Base-by-base conservation (phyloP, 805 yeast genomes). In the Helenozyma baotianmanensis region DNA sequence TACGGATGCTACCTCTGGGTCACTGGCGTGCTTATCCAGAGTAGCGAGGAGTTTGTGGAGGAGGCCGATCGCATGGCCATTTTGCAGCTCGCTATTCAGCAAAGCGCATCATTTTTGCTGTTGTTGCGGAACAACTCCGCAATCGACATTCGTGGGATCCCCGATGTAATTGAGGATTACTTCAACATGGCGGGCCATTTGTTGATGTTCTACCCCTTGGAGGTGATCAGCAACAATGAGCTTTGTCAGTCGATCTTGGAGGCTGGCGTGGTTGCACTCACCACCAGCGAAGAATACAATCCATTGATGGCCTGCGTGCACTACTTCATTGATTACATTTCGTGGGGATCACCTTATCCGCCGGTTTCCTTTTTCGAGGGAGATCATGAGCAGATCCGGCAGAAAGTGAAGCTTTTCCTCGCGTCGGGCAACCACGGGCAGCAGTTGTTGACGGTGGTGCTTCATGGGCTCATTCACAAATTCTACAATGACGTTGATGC, bases 1-100 rank as follows among this genome's bases (percentile, higher is more conserved):
- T 75, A 64, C 49, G 97, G 96, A 4, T 85, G 95, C 54, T 88
- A 82, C 52, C 61, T 89, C 35, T 89, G 95, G 92, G 90, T 85
- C 10, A 80, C 95, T 2, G 97, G 96, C 7, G 70, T 82, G 8
- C 63, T 88, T 17, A 76, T 84, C 32, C 76, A 84, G 36, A 40
- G 47, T 22, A 37, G 42, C 12, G 45, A 36, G 14, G 90, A 85
- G 39, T 89, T 70, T 56, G 77, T 80, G 19, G 81, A 78, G 43
- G 77, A 71, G 28, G 69, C 64, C 3, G 60, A 78, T 14, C 75
- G 74, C 42, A 69, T 68, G 18, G 73, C 84, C 2, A 78, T 84
- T 13, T 87, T 86, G 81, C 66, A 72, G 33, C 87, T 88, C 59
- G 81, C 89, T 1, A 56, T 76, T 38, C 72, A 78, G 31, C 95